These are phyloP conservation scores for Aspergillus campestris DNA, from an alignment of 495 filamentous ascomycete genomes.

Conservation along the genomic window DNA sequence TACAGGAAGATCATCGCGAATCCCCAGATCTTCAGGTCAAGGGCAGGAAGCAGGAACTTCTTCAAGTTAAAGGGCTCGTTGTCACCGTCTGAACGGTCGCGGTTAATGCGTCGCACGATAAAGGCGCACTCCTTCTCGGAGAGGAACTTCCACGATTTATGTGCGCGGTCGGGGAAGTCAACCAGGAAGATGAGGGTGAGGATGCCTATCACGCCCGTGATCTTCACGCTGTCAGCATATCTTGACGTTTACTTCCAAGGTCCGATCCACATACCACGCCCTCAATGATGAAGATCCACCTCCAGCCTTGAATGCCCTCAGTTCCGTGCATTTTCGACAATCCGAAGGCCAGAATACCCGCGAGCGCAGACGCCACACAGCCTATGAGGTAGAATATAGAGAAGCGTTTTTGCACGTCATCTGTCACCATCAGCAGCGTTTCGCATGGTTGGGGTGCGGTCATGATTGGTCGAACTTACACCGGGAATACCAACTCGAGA, in stretches of 20 bases:
- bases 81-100: conserved; percentile 49
- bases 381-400: conserved; percentile 49
- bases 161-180: conserved; percentile 48
- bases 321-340: conserved; percentile 41
- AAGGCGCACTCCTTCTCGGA: conserved; percentile 42
- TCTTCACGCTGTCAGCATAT: conserved; percentile 11
- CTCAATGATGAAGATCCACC: conserved; percentile 36
- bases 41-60: conserved; percentile 39
- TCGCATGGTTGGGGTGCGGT: too few relatives aligned
- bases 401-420: conserved; percentile 44
- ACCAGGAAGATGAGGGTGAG: conserved; percentile 45
- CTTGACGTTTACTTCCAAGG: background rate
- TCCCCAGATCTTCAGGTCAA: conserved; percentile 54
- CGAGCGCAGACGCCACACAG: conserved; percentile 42
- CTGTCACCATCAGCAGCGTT: background rate
- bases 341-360: conserved; percentile 50
- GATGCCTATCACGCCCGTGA: conserved; percentile 16
- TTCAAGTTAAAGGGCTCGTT: conserved; percentile 40
- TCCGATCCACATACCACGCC: conserved; percentile 30
- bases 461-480: background rate
- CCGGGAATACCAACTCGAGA: conserved; percentile 54
- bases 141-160: conserved; percentile 47
- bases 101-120: conserved; percentile 48
- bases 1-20: conserved; percentile 52
- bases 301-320: conserved; percentile 39